Evolutionary conservation across 2,329 filamentous ascomycete genomes (phyloP), one percentile per base, ranked within the genome.

Genomic region (Lizonia empirigonia): DNA sequence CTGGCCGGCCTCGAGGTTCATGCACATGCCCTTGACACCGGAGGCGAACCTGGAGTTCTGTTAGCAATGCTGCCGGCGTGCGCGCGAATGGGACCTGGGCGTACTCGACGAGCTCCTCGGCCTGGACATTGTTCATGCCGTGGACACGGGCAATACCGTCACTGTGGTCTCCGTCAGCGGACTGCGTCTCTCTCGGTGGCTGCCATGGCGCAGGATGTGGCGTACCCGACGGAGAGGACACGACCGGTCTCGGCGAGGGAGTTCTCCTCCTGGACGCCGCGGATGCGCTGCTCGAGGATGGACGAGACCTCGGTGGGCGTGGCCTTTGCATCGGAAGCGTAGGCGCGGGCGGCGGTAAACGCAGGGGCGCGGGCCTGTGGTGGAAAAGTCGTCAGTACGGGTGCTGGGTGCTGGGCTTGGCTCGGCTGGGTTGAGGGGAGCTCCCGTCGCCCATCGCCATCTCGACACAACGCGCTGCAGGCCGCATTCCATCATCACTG

Each of bases 101-200:
- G 74, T 91, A 97, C 92, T 99, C 94, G 77, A 99, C 94, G 78
- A 99, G 89, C 85, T 99, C 94, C 83, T 99, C 94, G 72, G 94
- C 93, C 86, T 99, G 94, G 82, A 99, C 94, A 79, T 99, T 99
- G 89, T 86, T 90, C 91, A 99, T 92, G 77, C 94, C 94, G 81
- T 99, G 92, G 71, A 99, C 93, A 92, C 94, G 93, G 78, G 94
- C 94, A 77, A 99, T 99, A 96, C 94, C 94, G 84, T 99, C 94
- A 94, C 94, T 97, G 71, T 78, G 54, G 46, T 51, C 49, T 59
- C 53, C 59, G 68, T 76, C 60, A 76, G 73, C 59, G 55, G 56
- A 52, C 39, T 46, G 50, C 41, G 47, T 58, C 47, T 51, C 53
- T 50, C 54, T 45, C 52, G 60, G 67, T 56, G 59, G 54, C 56